Percentiles rank a stretch among this genome's conserved stretches.
These are phyloP conservation scores for Albizia julibrissin DNA, from an alignment of 306 rosid species.

Conservation along the genomic window DNA sequence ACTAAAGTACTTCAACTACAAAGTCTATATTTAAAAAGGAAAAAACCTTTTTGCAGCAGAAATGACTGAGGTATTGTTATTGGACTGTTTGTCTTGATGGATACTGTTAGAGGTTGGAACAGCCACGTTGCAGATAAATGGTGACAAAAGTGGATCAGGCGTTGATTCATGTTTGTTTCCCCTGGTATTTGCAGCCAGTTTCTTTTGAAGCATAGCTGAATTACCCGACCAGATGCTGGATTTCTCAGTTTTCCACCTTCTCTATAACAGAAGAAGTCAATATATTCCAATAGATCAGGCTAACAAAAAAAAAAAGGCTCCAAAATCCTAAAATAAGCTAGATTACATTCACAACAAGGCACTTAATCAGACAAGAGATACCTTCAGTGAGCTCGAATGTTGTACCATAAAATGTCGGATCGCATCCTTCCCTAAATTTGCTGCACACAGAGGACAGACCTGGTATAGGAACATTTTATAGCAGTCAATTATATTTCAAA, in stretches of 20 bases:
- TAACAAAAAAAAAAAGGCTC: constrained; percentile 9
- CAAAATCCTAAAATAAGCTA: not conserved
- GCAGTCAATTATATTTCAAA: constrained; percentile 30
- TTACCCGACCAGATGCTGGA: constrained; percentile 34
- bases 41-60: constrained; percentile 50
- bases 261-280: constrained; percentile 41
- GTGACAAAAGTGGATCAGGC: constrained; percentile 61
- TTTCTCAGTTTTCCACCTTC: constrained; percentile 48
- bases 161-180: constrained; percentile 46
- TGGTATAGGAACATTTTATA: constrained; percentile 40
- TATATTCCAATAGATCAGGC: constrained; percentile 7
- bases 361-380: constrained; percentile 32
- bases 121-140: constrained; percentile 48
- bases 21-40: constrained; percentile 27
- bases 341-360: not conserved
- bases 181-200: constrained; percentile 36
- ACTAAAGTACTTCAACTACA: not conserved
- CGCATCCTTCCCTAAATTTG: constrained; percentile 61
- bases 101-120: constrained; percentile 30
- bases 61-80: constrained; percentile 28
- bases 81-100: constrained; percentile 34
- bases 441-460: constrained; percentile 92
- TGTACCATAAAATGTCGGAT: constrained; percentile 51
- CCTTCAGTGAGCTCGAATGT: constrained; percentile 66
- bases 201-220: constrained; percentile 44